Base-by-base conservation (phyloP, 768 basidiomycete species). In the Coprinopsis marcescibilis region DNA sequence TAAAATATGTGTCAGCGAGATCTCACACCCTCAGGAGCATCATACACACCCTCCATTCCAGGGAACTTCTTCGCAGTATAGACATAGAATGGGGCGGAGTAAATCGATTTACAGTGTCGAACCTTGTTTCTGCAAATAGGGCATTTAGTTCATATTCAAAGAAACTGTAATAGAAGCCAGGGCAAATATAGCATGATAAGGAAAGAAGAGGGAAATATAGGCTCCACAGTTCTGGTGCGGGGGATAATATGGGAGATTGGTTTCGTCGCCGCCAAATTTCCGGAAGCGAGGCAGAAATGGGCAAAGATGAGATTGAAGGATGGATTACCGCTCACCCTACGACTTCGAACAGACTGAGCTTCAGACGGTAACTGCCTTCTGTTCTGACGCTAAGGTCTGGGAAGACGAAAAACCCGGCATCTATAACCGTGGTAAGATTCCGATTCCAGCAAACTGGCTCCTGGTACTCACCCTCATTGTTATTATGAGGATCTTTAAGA, bases 31-130 rank as follows among this genome's bases (percentile, higher is more conserved):
- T 25, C 40, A 19, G 21, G 27, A 17, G 19, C n/a, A 19, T 38
- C 13, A 12, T 8, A 44, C 80, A 20, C 53, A 89, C 91, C 85
- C 73, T 91, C 89, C 89, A 94, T 94, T 20, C 93, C 92, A 0
- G 93, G 92, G 60, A 95, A 96, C 65, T 93, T 92, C 75, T 96
- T 96, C 13, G 91, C 89, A 0, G 92, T 92, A 62, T 92, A 96
- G 10, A 96, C 94, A 52, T 93, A 91, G 65, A 97, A 97, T 0
- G 88, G 80, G 1, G 83, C 78, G 0, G 90, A 92, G 64, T 84
- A 87, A 48, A 92, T 90, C 0, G 85, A 86, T 58, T 89, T 89
- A 69, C 92, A 94, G 60, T 93, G 91, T 33, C 83, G 83, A 29
- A 95, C 90, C 50, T 84, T 85, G 56, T 84, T 83, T 12, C 88